Evolutionary conservation across 2,329 filamentous ascomycete genomes (phyloP).

Genomic region (Cladosporium phlei): DNA sequence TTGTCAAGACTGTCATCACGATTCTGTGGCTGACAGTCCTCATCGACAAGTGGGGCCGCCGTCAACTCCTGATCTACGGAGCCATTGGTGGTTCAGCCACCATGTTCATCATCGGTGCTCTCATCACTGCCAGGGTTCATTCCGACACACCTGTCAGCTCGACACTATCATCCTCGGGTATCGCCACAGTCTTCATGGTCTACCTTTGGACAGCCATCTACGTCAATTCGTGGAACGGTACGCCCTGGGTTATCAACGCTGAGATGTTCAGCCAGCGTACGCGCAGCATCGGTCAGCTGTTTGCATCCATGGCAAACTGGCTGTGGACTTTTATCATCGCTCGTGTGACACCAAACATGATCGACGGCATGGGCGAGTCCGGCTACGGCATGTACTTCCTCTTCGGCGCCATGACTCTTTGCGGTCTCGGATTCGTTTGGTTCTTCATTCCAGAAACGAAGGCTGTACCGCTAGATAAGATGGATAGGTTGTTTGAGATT

Average conservation of each 20-base stretch:
- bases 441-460: slow-evolving; percentile 14
- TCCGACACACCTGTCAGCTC: neutral
- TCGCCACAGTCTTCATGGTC: slow-evolving; percentile 13
- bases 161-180: neutral
- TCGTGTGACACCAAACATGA: slow-evolving; percentile 34
- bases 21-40: slow-evolving; percentile 10
- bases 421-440: slow-evolving; percentile 8
- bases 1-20: slow-evolving; percentile 15
- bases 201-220: slow-evolving; percentile 35
- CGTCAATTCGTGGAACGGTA: slow-evolving; percentile 38
- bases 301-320: slow-evolving; percentile 33
- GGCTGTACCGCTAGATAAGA: slow-evolving; percentile 12
- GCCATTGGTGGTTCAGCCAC: slow-evolving; percentile 8
- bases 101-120: slow-evolving; percentile 13
- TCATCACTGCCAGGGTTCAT: slow-evolving; percentile 3
- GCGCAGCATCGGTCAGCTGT: slow-evolving; percentile 33
- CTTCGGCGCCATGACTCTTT: slow-evolving; percentile 20
- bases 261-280: slow-evolving; percentile 43
- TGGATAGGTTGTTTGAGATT: slow-evolving; percentile 34
- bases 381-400: slow-evolving; percentile 35
- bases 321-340: slow-evolving; percentile 35
- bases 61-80: slow-evolving; percentile 8
- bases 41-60: slow-evolving; percentile 13
- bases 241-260: slow-evolving; percentile 42
- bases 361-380: slow-evolving; percentile 24